A percentile compares a stretch with the other conserved stretches of the same genome.
phyloP scores from a whole-genome alignment of 2,329 filamentous ascomycete genomes.

The Ophiostoma perfectum region DNA sequence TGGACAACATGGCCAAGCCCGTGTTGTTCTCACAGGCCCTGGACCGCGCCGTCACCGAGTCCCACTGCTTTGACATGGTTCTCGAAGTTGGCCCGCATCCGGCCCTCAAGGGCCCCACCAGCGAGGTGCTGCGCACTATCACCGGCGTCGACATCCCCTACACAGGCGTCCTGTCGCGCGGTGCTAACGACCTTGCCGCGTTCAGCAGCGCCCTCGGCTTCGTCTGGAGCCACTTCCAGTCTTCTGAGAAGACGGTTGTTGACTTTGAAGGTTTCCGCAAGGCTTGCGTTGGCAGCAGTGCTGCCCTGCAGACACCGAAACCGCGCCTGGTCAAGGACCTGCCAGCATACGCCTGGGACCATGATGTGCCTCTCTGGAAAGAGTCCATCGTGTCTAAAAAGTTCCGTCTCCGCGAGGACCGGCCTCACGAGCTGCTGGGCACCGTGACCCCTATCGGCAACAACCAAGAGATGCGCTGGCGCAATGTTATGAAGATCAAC shows the following conservation, averaged over 20 bases:
- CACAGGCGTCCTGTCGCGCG: conserved; percentile 21
- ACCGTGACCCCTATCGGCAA: conserved; percentile 33
- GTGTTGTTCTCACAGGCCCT: conserved; percentile 31
- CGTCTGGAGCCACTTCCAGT: conserved; percentile 23
- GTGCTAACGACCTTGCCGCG: conserved; percentile 22
- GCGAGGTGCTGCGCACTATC: conserved; percentile 28
- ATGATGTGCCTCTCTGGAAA: conserved; percentile 26
- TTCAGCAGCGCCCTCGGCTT: conserved; percentile 21
- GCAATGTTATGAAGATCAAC: conserved; percentile 35
- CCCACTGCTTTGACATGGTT: conserved; percentile 23
- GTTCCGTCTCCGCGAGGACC: conserved; percentile 33
- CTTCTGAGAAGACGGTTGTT: conserved; percentile 15
- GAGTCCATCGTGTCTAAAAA: conserved; percentile 28
- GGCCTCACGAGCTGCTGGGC: conserved; percentile 33
- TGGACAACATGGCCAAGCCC: conserved; percentile 31
- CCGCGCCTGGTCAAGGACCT: conserved; percentile 24
- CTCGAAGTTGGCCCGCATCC: conserved; percentile 33
- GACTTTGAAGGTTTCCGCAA: conserved; percentile 25
- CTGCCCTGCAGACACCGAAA: neutral
- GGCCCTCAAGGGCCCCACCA: conserved; percentile 28
- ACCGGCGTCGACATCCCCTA: conserved; percentile 24
- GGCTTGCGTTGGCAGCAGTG: conserved; percentile 18
- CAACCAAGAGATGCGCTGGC: conserved; percentile 37
- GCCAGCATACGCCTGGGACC: conserved; percentile 27
- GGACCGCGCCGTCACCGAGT: conserved; percentile 20